Evolutionary conservation across 73 alveolate genomes (phyloP), one percentile per base, ranked within the genome.

Genomic region (Stentor coeruleus): DNA sequence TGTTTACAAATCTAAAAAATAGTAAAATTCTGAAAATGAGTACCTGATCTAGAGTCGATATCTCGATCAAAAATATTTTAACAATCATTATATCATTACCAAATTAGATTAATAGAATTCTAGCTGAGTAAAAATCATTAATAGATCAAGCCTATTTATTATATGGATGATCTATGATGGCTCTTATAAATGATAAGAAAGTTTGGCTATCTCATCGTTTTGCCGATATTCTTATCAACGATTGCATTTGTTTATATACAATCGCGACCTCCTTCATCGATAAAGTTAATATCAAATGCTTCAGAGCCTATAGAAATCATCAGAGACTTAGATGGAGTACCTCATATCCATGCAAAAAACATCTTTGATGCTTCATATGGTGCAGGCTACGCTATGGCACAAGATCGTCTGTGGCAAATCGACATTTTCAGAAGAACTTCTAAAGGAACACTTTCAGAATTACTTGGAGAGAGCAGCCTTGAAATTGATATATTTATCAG

Each of bases 401-500:
- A 93, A 82, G 99, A 95, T 49, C 85, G 99, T 38, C 75, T 90
- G 58, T 92, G 95, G 93, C 87, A 91, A 55, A 49, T 95, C 49
- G 98, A 95, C 82, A 58, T 81, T 6, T 81, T 86, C 35, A 81
- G 99, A 33, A 86, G 96, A 39, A 38, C 88, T 3, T 37, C 90
- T 30, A 58, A 86, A 77, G 99, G 99, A 26, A 82, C 82, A 39
- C 77, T 95, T 39, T 83, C 95, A 81, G 97, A 92, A 85, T 57
- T 95, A 0, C 82, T 93, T 36, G 99, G 99, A 14, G 89, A 90
- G 20, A 88, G 83, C 58, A 82, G 93, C 33, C 81, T 95, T 39
- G 96, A 85, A 41, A 41, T 93, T 4, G 99, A 96, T 82, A 90
- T 87, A 60, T 89, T 93, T 85, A 57, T 91, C 77, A 91, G 99